Evolutionary conservation across 2,329 filamentous ascomycete species (phyloP).

Genomic region (Ophiocordyceps camponoti-floridani): DNA sequence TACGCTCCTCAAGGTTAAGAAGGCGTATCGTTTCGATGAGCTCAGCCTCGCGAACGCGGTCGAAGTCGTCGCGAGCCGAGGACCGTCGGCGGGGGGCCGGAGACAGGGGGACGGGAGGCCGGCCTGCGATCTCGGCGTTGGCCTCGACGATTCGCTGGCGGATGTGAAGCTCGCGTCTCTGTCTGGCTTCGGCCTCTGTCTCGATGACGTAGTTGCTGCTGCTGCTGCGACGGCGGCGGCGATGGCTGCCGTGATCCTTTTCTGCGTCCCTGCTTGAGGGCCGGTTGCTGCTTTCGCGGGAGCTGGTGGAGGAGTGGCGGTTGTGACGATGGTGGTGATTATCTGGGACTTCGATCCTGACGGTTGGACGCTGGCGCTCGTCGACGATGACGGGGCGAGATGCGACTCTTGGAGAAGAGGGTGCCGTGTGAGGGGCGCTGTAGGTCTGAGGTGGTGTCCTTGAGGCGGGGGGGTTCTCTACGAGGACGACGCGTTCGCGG

Average conservation of each 20-base stretch:
- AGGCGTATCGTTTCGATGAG: conserved; percentile 15
- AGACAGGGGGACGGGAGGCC: conserved; percentile 13
- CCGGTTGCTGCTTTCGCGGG: conserved; percentile 13
- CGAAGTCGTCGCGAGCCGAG: not conserved
- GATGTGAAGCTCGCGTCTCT: conserved; percentile 9
- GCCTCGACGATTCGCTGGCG: conserved; percentile 19
- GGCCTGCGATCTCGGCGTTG: conserved; percentile 23
- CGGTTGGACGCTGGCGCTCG: conserved; percentile 13
- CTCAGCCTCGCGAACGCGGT: conserved; percentile 11
- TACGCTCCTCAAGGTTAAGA: conserved; percentile 14
- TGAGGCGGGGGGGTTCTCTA: conserved; percentile 25
- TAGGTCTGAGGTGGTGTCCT: conserved; percentile 26
- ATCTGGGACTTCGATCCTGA: conserved; percentile 20
- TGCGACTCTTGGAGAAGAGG: conserved; percentile 16
- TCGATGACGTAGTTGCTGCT: conserved; percentile 3
- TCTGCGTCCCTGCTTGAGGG: conserved; percentile 10
- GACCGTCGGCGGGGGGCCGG: conserved; percentile 6
- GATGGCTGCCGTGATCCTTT: not conserved
- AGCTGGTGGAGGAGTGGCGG: conserved; percentile 18
- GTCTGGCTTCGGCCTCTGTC: conserved; percentile 6
- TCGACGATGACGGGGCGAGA: conserved; percentile 19
- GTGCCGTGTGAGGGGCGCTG: conserved; percentile 19
- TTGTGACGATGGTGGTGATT: conserved; percentile 10
- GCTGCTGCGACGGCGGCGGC: conserved; percentile 6
- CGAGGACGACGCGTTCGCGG: conserved; percentile 24